Base-by-base conservation (phyloP, 192 early-diverging fungal genomes). In the Obelidium mucronatum region DNA sequence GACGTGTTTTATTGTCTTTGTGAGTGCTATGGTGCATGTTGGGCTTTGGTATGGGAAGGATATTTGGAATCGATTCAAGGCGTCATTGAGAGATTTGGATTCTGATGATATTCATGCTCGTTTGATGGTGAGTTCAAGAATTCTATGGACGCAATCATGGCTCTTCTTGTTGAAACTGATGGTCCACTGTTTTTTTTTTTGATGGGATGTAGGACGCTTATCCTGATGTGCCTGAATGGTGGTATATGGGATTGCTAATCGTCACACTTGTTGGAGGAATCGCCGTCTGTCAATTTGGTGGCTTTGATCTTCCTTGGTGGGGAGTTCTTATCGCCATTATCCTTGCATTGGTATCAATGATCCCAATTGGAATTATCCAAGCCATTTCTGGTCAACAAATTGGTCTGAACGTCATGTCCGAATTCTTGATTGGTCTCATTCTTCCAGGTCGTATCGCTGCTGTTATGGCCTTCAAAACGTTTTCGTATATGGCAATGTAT, bases 381-480 rank as follows among this genome's bases (percentile, higher is more conserved):
- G 91, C 86, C 5, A 86, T 96, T 24, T 90, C 93, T 24, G 95
- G 95, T 75, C 84, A 87, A 70, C 84, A 87, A 56, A 87, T 94
- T 26, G 90, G 91, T 37, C 81, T 95, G 34, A 95, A 97, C 83
- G 90, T 97, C 52, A 85, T 96, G 28, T 92, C 92, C 51, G 93
- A 97, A 84, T 91, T 94, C 67, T 87, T 95, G 65, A 91, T 90
- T 56, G 95, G 95, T 68, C 92, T 91, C 66, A 84, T 92, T 3
- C 79, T 91, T 48, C 93, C 93, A 4, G 95, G 94, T 30, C 82
- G 94, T 63, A 88, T 93, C 19, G 91, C 94, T 56, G 86, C 89
- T 76, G 92, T 93, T 64, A 91, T 94, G 36, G 91, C 91, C 2
- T 96, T 94, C 87, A 96, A 96, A 83, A 91, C 92, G 22, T 90